phyloP scores from a whole-genome alignment of 176 grass and related monocot species.

The Oryza longistaminata region DNA sequence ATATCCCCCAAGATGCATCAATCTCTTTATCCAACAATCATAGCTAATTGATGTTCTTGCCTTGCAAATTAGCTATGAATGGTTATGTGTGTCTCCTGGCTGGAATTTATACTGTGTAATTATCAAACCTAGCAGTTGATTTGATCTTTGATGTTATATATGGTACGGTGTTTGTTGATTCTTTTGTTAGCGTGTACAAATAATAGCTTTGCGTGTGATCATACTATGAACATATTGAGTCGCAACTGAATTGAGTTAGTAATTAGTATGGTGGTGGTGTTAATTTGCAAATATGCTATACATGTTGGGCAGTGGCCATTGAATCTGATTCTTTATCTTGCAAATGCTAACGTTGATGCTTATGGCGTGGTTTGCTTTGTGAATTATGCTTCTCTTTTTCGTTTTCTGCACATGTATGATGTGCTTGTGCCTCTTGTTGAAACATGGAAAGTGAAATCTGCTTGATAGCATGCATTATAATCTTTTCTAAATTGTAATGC shows the following conservation, averaged over 20 bases:
- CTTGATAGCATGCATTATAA: not conserved
- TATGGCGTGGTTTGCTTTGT: not conserved
- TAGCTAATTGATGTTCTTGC: not conserved
- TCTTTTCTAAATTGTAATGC: not conserved
- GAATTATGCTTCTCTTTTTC: not conserved
- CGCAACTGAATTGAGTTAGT: not conserved
- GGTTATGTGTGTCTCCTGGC: not conserved
- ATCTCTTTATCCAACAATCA: not conserved
- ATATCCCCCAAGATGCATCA: not conserved
- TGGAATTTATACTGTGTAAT: slow-evolving; percentile 24
- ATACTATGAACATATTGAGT: slow-evolving; percentile 6
- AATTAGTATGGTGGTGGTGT: not conserved
- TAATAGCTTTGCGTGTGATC: slow-evolving; percentile 14
- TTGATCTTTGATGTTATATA: not conserved
- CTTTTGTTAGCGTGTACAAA: slow-evolving; percentile 7
- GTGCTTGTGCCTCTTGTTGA: not conserved
- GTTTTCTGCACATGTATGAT: not conserved
- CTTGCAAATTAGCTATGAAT: not conserved
- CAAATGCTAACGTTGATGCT: not conserved
- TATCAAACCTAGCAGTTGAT: slow-evolving; percentile 3
- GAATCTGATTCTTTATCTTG: not conserved
- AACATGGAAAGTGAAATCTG: not conserved
- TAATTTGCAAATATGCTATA: not conserved
- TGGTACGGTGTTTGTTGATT: not conserved
- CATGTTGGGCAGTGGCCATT: not conserved